These are phyloP conservation scores for Phaeophleospora eucalypticola DNA, from an alignment of 2,329 filamentous ascomycete species.

Conservation along the genomic window DNA sequence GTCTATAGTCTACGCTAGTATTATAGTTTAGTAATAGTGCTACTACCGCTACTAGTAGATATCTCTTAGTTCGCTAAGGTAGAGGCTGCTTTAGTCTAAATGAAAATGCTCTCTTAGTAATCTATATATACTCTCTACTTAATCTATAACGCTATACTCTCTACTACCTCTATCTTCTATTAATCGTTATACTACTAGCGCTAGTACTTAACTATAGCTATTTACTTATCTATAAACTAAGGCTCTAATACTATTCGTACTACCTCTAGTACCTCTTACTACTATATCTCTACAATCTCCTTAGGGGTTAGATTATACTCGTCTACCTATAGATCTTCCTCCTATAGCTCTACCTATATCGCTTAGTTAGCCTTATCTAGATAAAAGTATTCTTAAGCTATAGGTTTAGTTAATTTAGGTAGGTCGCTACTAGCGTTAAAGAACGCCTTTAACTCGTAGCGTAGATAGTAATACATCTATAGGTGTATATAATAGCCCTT, in stretches of 20 bases:
- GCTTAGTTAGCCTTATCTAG: background rate
- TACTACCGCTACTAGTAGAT: background rate
- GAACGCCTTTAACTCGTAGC: background rate
- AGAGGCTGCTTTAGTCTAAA: background rate
- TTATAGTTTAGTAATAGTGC: background rate
- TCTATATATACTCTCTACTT: background rate
- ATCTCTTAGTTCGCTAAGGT: background rate
- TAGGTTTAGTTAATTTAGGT: constrained; percentile 1
- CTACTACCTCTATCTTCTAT: background rate
- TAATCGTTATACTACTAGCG: background rate
- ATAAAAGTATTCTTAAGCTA: background rate
- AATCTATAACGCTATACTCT: background rate
- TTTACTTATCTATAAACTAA: background rate
- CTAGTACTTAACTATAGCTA: background rate
- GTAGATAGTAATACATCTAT: background rate
- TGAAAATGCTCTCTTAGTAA: background rate
- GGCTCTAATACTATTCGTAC: background rate
- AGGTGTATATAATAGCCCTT: background rate
- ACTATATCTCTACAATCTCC: background rate
- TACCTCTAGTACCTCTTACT: background rate
- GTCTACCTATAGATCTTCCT: background rate
- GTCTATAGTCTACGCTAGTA: background rate
- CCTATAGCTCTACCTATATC: background rate
- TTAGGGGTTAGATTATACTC: background rate
- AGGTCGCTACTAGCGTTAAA: background rate